These are phyloP conservation scores for Colletotrichum ledebouriae DNA, from an alignment of 2,329 filamentous ascomycete genomes.

Conservation along the genomic window DNA sequence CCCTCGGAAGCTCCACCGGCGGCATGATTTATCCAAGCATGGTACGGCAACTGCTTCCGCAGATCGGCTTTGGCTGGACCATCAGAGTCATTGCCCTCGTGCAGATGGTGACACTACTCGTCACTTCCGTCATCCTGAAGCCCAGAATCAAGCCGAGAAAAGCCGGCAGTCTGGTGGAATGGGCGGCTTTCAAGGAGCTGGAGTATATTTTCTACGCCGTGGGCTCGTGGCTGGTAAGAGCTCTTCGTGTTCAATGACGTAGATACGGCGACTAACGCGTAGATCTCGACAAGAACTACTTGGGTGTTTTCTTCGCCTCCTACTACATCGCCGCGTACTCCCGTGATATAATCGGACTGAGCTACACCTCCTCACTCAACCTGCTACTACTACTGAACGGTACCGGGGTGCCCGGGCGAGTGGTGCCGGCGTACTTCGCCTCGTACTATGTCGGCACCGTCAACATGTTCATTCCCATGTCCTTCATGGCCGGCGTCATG, in stretches of 20 bases:
- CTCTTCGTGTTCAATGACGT: background rate
- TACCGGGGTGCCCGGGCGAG: slow-evolving; percentile 68
- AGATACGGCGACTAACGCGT: slow-evolving; percentile 24
- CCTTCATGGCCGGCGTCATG: slow-evolving; percentile 56
- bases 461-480: slow-evolving; percentile 69
- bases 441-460: slow-evolving; percentile 71
- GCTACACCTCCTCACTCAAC: slow-evolving; percentile 67
- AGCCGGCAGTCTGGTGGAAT: slow-evolving; percentile 58
- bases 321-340: slow-evolving; percentile 69
- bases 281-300: slow-evolving; percentile 55
- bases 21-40: slow-evolving; percentile 68
- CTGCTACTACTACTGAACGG: slow-evolving; percentile 76
- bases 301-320: slow-evolving; percentile 69
- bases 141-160: slow-evolving; percentile 58
- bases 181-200: slow-evolving; percentile 59
- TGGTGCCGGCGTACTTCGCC: slow-evolving; percentile 70
- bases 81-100: slow-evolving; percentile 73
- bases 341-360: slow-evolving; percentile 57
- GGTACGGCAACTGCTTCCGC: slow-evolving; percentile 68
- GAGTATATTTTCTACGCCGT: slow-evolving; percentile 59
- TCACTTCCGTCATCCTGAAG: slow-evolving; percentile 56
- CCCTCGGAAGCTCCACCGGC: slow-evolving; percentile 71
- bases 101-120: slow-evolving; percentile 58
- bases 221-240: slow-evolving; percentile 48
- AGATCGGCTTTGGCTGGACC: slow-evolving; percentile 70